Percentiles rank a stretch among this genome's conserved stretches.
Conservation (phyloP, 495 filamentous ascomycete genomes). For the Aspergillus avenaceus region DNA sequence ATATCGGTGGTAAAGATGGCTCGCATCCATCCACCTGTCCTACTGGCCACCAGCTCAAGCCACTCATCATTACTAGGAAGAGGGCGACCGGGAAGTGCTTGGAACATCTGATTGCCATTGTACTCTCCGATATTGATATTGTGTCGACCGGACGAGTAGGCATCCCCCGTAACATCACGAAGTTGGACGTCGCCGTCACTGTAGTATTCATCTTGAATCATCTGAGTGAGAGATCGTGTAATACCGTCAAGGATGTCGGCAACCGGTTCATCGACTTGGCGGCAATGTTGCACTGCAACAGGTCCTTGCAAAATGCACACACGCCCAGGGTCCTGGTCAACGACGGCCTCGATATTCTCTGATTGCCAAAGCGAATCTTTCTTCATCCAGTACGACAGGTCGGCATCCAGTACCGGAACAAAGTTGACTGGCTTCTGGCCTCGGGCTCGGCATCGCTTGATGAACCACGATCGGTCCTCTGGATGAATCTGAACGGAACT, state of each 20-base stretch:
- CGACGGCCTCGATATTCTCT: constrained; percentile 92
- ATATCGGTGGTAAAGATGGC: constrained; percentile 97
- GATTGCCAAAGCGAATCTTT: constrained; percentile 99
- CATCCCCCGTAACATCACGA: too few relatives aligned
- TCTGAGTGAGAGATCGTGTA: too few relatives aligned
- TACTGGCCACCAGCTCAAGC: constrained; percentile 85
- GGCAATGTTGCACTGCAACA: constrained; percentile 88
- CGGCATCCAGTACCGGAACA: constrained; percentile 87
- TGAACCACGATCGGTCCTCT: too few relatives aligned
- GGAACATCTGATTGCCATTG: constrained; percentile 77
- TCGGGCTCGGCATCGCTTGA: too few relatives aligned
- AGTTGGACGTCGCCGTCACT: too few relatives aligned
- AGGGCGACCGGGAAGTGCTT: constrained; percentile 60
- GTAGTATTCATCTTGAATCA: constrained; percentile 77
- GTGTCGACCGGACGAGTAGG: too few relatives aligned
- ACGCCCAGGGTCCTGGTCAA: constrained; percentile 89
- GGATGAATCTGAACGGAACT: too few relatives aligned
- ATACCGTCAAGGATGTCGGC: constrained; percentile 89
- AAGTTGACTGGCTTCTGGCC: constrained; percentile 97
- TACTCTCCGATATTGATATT: too few relatives aligned
- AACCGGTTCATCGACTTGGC: constrained; percentile 82
- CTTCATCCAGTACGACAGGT: constrained; percentile 98
- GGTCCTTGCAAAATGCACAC: constrained; percentile 96
- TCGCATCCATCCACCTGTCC: constrained; percentile 81
- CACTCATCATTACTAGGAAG: constrained; percentile 79